phyloP scores from a whole-genome alignment of 208 protist genomes.

The Ichthyophonus hoferi region DNA sequence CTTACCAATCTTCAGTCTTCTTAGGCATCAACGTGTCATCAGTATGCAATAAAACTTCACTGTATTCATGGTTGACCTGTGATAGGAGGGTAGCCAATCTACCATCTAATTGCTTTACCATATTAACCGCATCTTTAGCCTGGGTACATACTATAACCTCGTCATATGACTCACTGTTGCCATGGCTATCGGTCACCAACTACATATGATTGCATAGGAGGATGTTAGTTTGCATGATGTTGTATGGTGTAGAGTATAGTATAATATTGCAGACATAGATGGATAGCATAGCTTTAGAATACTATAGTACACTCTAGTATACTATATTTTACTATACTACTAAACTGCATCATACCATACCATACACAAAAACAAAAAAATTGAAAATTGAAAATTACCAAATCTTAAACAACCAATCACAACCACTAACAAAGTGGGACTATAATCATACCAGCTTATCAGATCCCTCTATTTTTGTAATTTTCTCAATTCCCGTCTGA shows the following conservation, averaged over 20 bases:
- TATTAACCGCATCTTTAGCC: background rate
- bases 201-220: background rate
- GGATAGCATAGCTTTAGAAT: too few relatives aligned
- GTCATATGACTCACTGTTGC: background rate
- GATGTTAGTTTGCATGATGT: background rate
- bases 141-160: background rate
- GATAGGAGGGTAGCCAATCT: background rate
- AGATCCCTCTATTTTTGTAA: background rate
- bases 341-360: too few relatives aligned
- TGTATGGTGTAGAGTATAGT: too few relatives aligned
- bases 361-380: too few relatives aligned
- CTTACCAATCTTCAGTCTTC: too few relatives aligned
- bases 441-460: background rate
- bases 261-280: too few relatives aligned
- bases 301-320: too few relatives aligned
- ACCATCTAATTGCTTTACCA: background rate
- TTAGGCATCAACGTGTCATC: background rate
- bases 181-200: background rate
- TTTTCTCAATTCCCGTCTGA: background rate
- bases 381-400: too few relatives aligned
- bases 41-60: background rate
- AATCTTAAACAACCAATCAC: too few relatives aligned
- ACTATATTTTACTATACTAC: too few relatives aligned
- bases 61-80: background rate
- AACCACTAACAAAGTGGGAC: too few relatives aligned